A percentile compares a stretch with the other conserved stretches of the same genome.
Conservation (phyloP, 2,329 filamentous ascomycete genomes). For the Penicillium sp. region DNA sequence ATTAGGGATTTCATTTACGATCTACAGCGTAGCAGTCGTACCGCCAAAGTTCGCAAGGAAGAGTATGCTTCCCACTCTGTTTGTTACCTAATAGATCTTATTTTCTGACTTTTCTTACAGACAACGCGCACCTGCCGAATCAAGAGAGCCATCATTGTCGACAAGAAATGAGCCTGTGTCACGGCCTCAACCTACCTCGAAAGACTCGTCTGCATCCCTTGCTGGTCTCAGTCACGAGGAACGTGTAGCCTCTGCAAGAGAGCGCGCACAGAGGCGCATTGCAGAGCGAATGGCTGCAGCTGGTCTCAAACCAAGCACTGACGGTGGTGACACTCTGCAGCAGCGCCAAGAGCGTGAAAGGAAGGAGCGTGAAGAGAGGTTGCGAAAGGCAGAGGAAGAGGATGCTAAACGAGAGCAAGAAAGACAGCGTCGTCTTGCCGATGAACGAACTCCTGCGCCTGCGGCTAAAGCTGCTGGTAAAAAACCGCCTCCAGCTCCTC, state of each 20-base stretch:
- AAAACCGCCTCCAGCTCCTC: conserved; percentile 67
- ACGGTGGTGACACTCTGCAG: conserved; percentile 72
- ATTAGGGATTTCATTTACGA: conserved; percentile 98
- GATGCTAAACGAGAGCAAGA: conserved; percentile 85
- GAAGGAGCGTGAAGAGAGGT: conserved; percentile 79
- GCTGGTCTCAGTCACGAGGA: conserved; percentile 90
- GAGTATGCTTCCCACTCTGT: conserved; percentile 44
- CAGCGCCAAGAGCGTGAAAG: conserved; percentile 87
- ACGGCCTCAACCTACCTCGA: conserved; percentile 45
- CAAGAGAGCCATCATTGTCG: conserved; percentile 14
- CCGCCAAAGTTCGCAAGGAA: conserved; percentile 64
- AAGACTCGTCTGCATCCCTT: conserved; percentile 65
- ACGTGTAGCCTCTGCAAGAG: conserved; percentile 90
- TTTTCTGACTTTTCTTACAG: background rate
- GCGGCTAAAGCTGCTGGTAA: conserved; percentile 58
- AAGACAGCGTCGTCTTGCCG: conserved; percentile 74
- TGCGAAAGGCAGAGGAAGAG: conserved; percentile 89
- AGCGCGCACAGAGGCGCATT: conserved; percentile 95
- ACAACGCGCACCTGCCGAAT: conserved; percentile 13
- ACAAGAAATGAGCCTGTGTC: conserved; percentile 21
- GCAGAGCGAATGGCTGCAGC: conserved; percentile 90
- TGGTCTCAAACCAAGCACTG: conserved; percentile 78
- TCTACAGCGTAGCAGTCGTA: conserved; percentile 78
- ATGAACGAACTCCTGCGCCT: conserved; percentile 65
- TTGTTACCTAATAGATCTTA: background rate